Evolutionary conservation across 805 yeast genomes (phyloP), one percentile per base, ranked within the genome.

Genomic region (Myxozyma neotropica): DNA sequence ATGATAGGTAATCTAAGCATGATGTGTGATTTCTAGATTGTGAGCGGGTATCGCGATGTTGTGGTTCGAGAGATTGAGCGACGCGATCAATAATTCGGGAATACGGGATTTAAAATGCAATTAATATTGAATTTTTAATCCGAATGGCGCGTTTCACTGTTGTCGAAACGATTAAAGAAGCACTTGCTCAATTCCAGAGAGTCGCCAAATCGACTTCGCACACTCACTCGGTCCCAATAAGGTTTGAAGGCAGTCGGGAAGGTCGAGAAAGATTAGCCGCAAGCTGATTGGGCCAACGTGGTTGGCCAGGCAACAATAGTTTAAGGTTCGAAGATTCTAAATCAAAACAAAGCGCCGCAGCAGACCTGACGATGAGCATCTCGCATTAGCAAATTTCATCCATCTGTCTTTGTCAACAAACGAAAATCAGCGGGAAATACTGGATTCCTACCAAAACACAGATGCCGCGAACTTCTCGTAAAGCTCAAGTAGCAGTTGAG

Each of bases 331-430:
- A 7, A 17, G 13, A 36, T 24, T 31, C 53, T 15, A 17, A 27
- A 35, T 27, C 53, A 48, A 48, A 48, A 48, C 53, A 48, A 48
- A 17, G 53, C 42, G 53, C 53, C 53, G 53, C 53, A 45, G 31
- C 31, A 15, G 31, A 23, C 15, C 33, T 13, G 19, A 43, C 43
- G 53, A 48, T 48, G 53, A 48, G 53, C 53, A 48, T 48, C 53
- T 36, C 43, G 19, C 7, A 10, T 42, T 21, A 19, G 46, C 21
- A 7, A n/a, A 3, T 24, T 15, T 42, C 33, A 29, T 12, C 29
- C 10, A 42, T 21, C 7, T 42, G n/a, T 23, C 29, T 42, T 42
- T 3, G 29, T 23, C 17, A n/a, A 35, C 23, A 38, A 17, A 6
- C 40, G 49, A 33, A n/a, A 17, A 12, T 15, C n/a, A n/a, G n/a